Base-by-base conservation (phyloP, 148 eudicot species). In the Persicaria maculosa region DNA sequence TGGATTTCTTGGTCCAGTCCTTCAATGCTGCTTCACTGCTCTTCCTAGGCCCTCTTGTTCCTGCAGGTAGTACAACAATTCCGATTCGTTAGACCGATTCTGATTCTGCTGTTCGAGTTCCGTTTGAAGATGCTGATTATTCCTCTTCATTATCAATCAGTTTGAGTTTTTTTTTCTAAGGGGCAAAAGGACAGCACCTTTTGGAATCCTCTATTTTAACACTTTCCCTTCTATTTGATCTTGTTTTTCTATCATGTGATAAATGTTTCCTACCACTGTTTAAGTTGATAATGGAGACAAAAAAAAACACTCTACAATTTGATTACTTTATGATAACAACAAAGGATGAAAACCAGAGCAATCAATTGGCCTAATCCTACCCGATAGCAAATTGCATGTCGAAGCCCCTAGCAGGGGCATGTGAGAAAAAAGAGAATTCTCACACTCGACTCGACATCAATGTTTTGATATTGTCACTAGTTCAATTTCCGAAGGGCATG, bases 1-100 rank as follows among this genome's bases (percentile, higher is more conserved):
- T 90, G 36, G 96, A 88, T 81, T 94, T 94, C 78, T 92, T 87
- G 46, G 97, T 84, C 98, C 98, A 92, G 76, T 92, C 97, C 81
- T 85, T 92, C 17, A 92, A 71, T 40, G 83, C 89, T 46, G 90
- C 89, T 79, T 80, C 85, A 0, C 77, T 84, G 68, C 98, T 92
- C 75, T 76, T 94, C 85, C 88, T 92, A 69, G 93, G 85, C 16
- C 79, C 86, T 79, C 86, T 87, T 6, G 86, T 86, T 75, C 85
- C 98, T 94, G 71, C 70, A 40, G 52, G 2, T 16, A 1, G 17
- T 17, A 8, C 68, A 65, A 65, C 5, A 2, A 5, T 36, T 36
- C 7, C 47, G 11, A 65, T 5, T 14, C 4, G 16, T 10, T 9
- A 25, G 43, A 22, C 40, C 40, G 19, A 22, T 59, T 14, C 67